phyloP scores from a whole-genome alignment of 2,329 filamentous ascomycete species.

The Hysterium pulicare region DNA sequence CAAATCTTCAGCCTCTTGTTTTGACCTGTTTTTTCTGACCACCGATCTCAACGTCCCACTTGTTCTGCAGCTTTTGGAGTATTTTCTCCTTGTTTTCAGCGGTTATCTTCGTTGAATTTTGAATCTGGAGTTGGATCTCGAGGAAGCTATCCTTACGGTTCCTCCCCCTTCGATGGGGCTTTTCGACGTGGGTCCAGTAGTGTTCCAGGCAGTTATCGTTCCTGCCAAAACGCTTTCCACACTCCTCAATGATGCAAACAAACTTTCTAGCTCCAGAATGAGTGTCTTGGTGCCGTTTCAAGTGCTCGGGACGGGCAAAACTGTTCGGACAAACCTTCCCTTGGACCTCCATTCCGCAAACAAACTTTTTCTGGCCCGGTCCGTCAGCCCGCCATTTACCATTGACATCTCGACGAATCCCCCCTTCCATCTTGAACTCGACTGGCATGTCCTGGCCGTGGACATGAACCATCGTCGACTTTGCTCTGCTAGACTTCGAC shows the following conservation, averaged over 20 bases:
- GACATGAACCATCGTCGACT: not conserved
- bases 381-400: constrained; percentile 6
- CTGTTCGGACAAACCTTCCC: constrained; percentile 5
- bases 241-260: constrained; percentile 22
- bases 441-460: constrained; percentile 1
- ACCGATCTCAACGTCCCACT: constrained; percentile 9
- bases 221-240: constrained; percentile 25
- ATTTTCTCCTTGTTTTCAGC: constrained; percentile 24
- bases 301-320: constrained; percentile 30
- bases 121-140: constrained; percentile 18
- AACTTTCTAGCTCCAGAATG: constrained; percentile 20
- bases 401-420: constrained; percentile 12
- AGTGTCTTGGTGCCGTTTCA: constrained; percentile 26
- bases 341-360: constrained; percentile 4
- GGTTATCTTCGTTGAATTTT: constrained; percentile 2
- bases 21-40: not conserved
- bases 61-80: constrained; percentile 25
- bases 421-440: constrained; percentile 7
- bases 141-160: constrained; percentile 21
- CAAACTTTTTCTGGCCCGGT: constrained; percentile 9
- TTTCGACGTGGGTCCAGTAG: constrained; percentile 25
- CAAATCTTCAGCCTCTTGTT: too few relatives aligned
- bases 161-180: constrained; percentile 24
- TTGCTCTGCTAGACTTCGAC: not conserved
- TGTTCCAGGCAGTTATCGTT: constrained; percentile 37